Evolutionary conservation across 2,329 filamentous ascomycete species (phyloP).

Genomic region (Xylariaceae sp.): DNA sequence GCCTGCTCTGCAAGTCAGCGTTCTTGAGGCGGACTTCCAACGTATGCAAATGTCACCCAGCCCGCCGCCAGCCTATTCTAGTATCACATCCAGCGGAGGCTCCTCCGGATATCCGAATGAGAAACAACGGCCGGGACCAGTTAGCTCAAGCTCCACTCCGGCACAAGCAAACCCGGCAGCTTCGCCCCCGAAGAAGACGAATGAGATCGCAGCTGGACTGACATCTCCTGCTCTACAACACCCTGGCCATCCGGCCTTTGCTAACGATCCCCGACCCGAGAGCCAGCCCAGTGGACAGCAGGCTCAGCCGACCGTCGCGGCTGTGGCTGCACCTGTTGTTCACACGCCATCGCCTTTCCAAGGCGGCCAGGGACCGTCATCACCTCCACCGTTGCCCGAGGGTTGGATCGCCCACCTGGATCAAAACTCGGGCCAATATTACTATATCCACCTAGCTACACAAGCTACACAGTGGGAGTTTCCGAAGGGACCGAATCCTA

Average conservation of each 20-base stretch:
- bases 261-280: slow-evolving; percentile 74
- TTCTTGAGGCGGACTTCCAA: slow-evolving; percentile 86
- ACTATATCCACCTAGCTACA: slow-evolving; percentile 95
- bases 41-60: slow-evolving; percentile 80
- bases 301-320: slow-evolving; percentile 40
- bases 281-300: slow-evolving; percentile 54
- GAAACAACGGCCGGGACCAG: slow-evolving; percentile 65
- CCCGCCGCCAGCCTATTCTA: slow-evolving; percentile 95
- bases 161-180: slow-evolving; percentile 39
- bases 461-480: slow-evolving; percentile 99
- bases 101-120: slow-evolving; percentile 76
- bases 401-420: slow-evolving; percentile 98
- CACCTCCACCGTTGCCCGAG: slow-evolving; percentile 91
- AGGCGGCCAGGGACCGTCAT: slow-evolving; percentile 65
- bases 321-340: slow-evolving; percentile 23
- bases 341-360: slow-evolving; percentile 55
- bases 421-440: slow-evolving; percentile 95
- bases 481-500: slow-evolving; percentile 90
- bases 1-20: slow-evolving; percentile 63
- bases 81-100: slow-evolving; percentile 61
- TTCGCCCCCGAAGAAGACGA: slow-evolving; percentile 43
- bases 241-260: slow-evolving; percentile 85
- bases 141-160: slow-evolving; percentile 36
- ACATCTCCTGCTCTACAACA: slow-evolving; percentile 60
- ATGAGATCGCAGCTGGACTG: slow-evolving; percentile 43